Base-by-base conservation (phyloP, 768 basidiomycete species). In the Lactarius evosmus region DNA sequence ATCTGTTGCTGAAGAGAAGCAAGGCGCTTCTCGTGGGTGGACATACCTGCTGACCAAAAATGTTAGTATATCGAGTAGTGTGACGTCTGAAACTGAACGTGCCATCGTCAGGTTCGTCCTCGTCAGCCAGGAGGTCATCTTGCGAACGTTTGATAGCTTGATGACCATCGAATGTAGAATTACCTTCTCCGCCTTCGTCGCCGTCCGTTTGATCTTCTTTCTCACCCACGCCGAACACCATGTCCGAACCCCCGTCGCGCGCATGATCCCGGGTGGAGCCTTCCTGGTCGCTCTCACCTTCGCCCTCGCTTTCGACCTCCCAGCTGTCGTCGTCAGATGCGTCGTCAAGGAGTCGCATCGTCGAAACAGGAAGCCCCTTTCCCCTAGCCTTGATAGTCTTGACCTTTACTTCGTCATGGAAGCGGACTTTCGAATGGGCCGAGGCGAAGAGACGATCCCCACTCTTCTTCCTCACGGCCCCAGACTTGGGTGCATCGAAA, bases 21-120 rank as follows among this genome's bases (percentile, higher is more conserved):
- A 76, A 89, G 82, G n/a, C 91, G 85, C 69, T 83, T 87, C 75
- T 96, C 88, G 71, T 95, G 84, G 0, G 86, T 85, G 0, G 94
- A 89, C 56, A 93, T 73, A 71, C 85, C 85, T 86, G 56, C 29
- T 64, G 61, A 19, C 30, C n/a, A 36, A 27, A 27, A 17, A 27
- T 25, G n/a, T 67, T 12, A 57, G 50, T 11, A 25, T 36, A 27
- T 58, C 33, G 33, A 51, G 56, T n/a, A 49, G n/a, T 2, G 19
- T 25, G 27, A 41, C 19, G 27, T n/a, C 29, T n/a, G 4, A 22
- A 66, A 36, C 44, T 7, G 53, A 51, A 56, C 61, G n/a, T 41
- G 66, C 62, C 69, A 70, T 65, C 33, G 53, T 69, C 77, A n/a
- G 69, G 67, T 6, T 83, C 83, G 19, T 85, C 83, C 49, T 88